Base-by-base conservation (phyloP, 2,329 filamentous ascomycete species). In the Neoascochyta sp. region DNA sequence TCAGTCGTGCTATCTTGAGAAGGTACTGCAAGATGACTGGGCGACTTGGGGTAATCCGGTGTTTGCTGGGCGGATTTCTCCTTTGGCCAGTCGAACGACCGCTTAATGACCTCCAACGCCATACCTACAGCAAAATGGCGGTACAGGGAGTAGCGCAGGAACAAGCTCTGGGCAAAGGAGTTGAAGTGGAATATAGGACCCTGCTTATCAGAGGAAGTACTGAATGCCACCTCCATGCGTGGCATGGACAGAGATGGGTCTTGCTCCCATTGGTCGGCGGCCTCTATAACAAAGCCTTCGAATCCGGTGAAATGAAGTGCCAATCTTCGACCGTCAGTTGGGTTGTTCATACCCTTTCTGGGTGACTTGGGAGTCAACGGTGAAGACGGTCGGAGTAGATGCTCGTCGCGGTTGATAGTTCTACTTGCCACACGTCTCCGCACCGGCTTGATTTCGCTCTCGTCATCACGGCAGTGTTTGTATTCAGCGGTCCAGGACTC, bases 401-500 rank as follows among this genome's bases (percentile, higher is more conserved):
- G 19, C 33, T 81, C 74, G 41, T 92, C 86, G 9, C 83, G 51
- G 22, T 58, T 61, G 34, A 66, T 60, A 2, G 53, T 79, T 5
- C 63, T 78, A 50, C 84, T 94, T 34, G 81, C 78, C 16, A 86
- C 82, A 45, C 87, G 78, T 40, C 88, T 78, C 44, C 86, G 76
- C 9, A 66, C 57, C 8, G 73, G 66, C 33, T 75, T 74, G 25
- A 75, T 69, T 27, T 78, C 73, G 5, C 76, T 58, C 1, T 76
- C 72, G 32, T 90, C 84, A 6, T 81, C 69, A 44, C 83, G 83
- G 47, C 92, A 85, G 3, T 86, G 85, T 44, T 83, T 82, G 62
- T 98, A 98, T 48, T 96, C 88, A 3, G 85, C 80, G 1, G 82
- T 86, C 78, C 89, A 92, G 0, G 81, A 85, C 45, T 95, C 86